These are phyloP conservation scores for Ilex aquifolium DNA, from an alignment of 257 asterid species.

Conservation along the genomic window DNA sequence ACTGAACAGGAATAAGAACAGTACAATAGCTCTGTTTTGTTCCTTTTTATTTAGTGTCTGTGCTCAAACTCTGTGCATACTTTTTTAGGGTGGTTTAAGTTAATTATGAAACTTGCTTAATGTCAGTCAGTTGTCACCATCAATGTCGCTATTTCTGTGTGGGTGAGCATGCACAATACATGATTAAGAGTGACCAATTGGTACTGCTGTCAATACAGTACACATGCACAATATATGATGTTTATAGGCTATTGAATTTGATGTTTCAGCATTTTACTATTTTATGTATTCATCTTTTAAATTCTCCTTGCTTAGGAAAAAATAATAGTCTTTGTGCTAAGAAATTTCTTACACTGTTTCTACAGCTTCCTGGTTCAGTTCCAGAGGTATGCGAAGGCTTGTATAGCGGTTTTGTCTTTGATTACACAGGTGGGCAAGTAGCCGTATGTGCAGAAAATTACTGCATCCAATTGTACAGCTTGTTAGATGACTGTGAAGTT, in stretches of 20 bases:
- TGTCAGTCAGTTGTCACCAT: too few species aligned
- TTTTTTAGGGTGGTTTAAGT: not conserved
- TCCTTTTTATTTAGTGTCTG: not conserved
- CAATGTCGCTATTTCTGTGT: too few species aligned
- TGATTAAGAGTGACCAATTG: not conserved
- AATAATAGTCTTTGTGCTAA: slow-evolving; percentile 7
- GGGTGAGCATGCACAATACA: too few species aligned
- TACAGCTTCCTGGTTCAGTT: slow-evolving; percentile 66
- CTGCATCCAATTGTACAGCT: slow-evolving; percentile 72
- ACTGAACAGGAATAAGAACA: not conserved
- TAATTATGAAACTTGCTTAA: too few species aligned
- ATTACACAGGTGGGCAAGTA: slow-evolving; percentile 51
- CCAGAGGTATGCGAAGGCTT: slow-evolving; percentile 38
- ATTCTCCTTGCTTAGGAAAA: not conserved
- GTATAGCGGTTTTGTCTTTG: slow-evolving; percentile 44
- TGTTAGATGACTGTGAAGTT: slow-evolving; percentile 81
- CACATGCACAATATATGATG: too few species aligned
- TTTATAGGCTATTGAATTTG: too few species aligned
- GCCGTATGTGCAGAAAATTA: slow-evolving; percentile 83
- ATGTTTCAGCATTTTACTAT: slow-evolving; percentile 1
- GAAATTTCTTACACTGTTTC: slow-evolving; percentile 8
- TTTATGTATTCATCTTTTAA: not conserved
- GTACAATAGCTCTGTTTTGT: slow-evolving; percentile 2
- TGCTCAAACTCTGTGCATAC: not conserved
- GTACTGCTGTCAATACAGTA: not conserved